Evolutionary conservation across 1,284 basidiomycete species (phyloP), one percentile per base, ranked within the genome.

Genomic region (Grifola frondosa): DNA sequence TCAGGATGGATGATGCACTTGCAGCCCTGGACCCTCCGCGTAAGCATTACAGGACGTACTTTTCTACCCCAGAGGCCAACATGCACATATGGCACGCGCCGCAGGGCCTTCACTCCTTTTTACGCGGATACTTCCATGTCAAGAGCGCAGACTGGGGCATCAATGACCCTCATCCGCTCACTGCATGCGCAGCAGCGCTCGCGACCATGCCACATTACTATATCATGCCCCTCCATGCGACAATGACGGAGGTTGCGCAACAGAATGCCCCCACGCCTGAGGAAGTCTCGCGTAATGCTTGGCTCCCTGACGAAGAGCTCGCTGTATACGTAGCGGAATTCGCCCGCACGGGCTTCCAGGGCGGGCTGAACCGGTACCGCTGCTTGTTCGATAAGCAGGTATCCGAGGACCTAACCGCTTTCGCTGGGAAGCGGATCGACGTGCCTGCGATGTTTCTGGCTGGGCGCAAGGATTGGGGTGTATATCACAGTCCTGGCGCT

Each of bases 41-140:
- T 31, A 82, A 81, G 56, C 77, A 83, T 58, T 84, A 84, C 53
- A 69, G 63, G 31, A 50, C 64, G 33, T 80, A 84, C 57, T 77
- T 68, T 48, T 71, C 70, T 20, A 64, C 72, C 0, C 65, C 66
- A 7, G 48, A 64, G 6, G 79, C 81, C 17, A 75, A 77, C 53
- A 34, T 38, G 3, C 71, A 80, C 44, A 69, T 81, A 64, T 45
- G 47, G 33, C 46, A 66, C 17, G 42, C 69, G 2, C 64, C 70
- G 1, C 64, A 72, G 30, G 77, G 74, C 10, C 57, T 84, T 25
- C 68, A 63, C 31, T 54, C 58, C 3, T 83, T 84, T 46, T 57
- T 84, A 4, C 71, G 78, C 12, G 70, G 69, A 0, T 84, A 81
- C 57, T 80, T 73, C 55, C 74, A 81, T 58, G 67, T 72, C 44